Evolutionary conservation across 371 early-diverging fungal genomes (phyloP).

Genomic region (Mucor saturninus): DNA sequence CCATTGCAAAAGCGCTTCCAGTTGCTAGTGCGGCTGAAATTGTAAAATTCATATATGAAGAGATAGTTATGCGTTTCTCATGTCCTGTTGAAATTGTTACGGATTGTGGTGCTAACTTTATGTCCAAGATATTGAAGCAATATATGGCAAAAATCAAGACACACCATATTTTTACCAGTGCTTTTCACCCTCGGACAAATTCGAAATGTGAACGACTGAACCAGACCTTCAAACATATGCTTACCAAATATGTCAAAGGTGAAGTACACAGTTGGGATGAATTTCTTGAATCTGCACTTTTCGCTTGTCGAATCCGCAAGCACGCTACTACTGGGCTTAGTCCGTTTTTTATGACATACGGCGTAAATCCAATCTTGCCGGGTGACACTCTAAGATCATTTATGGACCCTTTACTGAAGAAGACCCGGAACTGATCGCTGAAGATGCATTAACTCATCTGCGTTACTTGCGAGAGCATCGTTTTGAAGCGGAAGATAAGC

Average conservation of each 20-base stretch:
- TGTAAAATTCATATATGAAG: too few relatives aligned
- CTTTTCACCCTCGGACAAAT: slow-evolving; percentile 29
- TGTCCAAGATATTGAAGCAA: neutral
- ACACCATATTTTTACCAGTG: slow-evolving; percentile 19
- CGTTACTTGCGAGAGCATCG: neutral
- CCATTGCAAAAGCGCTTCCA: too few relatives aligned
- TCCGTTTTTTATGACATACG: slow-evolving; percentile 25
- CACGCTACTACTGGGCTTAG: slow-evolving; percentile 18
- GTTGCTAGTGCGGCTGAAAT: too few relatives aligned
- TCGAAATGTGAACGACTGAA: slow-evolving; percentile 23
- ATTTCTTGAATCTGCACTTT: too few relatives aligned
- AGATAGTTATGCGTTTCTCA: slow-evolving; percentile 36
- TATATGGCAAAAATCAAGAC: neutral
- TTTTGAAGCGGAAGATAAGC: neutral
- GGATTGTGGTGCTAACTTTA: slow-evolving; percentile 33
- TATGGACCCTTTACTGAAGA: slow-evolving; percentile 1
- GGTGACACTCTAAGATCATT: slow-evolving; percentile 19
- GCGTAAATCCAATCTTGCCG: slow-evolving; percentile 23
- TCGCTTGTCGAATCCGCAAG: too few relatives aligned
- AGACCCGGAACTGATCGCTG: slow-evolving; percentile 6
- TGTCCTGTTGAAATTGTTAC: slow-evolving; percentile 30
- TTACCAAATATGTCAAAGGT: too few relatives aligned
- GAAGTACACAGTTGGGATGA: too few relatives aligned
- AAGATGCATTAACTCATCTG: neutral
- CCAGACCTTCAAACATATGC: slow-evolving; percentile 14